Evolutionary conservation across 2,329 filamentous ascomycete genomes (phyloP).

Genomic region (Epichloe typhina): DNA sequence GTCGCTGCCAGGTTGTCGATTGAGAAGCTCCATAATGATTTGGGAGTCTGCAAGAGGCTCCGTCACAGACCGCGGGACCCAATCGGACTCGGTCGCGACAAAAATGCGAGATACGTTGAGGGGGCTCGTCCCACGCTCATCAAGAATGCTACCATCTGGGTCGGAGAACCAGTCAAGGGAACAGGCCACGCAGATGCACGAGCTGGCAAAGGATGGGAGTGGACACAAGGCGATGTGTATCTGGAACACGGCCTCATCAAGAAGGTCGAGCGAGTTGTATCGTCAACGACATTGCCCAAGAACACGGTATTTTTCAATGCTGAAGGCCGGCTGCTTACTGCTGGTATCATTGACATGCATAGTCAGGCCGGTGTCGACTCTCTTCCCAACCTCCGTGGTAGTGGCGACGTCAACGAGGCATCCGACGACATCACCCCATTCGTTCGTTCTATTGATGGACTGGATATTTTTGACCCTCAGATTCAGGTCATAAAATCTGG

Average conservation of each 20-base stretch:
- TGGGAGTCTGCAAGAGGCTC: slow-evolving; percentile 42
- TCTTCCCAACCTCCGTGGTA: slow-evolving; percentile 41
- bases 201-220: slow-evolving; percentile 45
- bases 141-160: slow-evolving; percentile 53
- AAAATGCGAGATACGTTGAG: slow-evolving; percentile 47
- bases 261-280: slow-evolving; percentile 34
- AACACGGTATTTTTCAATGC: slow-evolving; percentile 41
- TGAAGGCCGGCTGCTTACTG: slow-evolving; percentile 46
- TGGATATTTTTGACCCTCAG: slow-evolving; percentile 51
- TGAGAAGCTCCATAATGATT: slow-evolving; percentile 38
- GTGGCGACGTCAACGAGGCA: slow-evolving; percentile 50
- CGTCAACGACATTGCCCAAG: slow-evolving; percentile 26
- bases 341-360: slow-evolving; percentile 61
- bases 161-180: slow-evolving; percentile 44
- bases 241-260: slow-evolving; percentile 49
- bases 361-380: slow-evolving; percentile 49
- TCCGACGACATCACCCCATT: slow-evolving; percentile 53
- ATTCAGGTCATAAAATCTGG: slow-evolving; percentile 59
- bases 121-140: slow-evolving; percentile 49
- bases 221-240: slow-evolving; percentile 46
- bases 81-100: slow-evolving; percentile 39
- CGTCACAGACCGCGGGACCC: slow-evolving; percentile 42
- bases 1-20: slow-evolving; percentile 31
- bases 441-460: slow-evolving; percentile 51
- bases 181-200: slow-evolving; percentile 38